phyloP scores from a whole-genome alignment of 1,284 basidiomycete species.

The Schizopora paradoxa region DNA sequence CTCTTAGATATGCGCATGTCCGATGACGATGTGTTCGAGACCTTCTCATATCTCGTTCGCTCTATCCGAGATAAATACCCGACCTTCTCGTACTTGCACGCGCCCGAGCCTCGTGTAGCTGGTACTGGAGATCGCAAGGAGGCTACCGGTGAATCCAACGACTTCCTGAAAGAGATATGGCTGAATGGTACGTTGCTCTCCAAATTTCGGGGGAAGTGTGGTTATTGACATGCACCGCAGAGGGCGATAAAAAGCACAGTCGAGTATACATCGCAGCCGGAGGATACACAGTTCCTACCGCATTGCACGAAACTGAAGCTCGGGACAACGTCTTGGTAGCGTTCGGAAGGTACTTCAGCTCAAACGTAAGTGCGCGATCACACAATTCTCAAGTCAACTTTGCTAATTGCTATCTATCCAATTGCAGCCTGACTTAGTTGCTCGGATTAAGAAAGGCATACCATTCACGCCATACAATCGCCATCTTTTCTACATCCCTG shows the following conservation, averaged over 20 bases:
- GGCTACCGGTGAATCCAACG: conserved; percentile 25
- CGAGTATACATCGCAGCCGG: conserved; percentile 36
- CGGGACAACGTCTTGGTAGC: conserved; percentile 37
- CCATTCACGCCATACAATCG: conserved; percentile 17
- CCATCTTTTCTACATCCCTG: conserved; percentile 13
- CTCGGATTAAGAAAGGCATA: conserved; percentile 15
- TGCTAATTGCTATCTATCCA: neutral
- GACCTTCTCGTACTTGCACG: conserved; percentile 52
- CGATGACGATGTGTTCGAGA: conserved; percentile 35
- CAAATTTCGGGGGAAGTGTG: no score
- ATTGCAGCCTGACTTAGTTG: conserved; percentile 18
- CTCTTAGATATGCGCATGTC: conserved; percentile 29
- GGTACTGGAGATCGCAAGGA: conserved; percentile 11
- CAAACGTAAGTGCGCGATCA: conserved; percentile 31
- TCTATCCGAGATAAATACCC: conserved; percentile 33
- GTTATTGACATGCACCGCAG: conserved; percentile 6
- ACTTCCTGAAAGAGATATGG: conserved; percentile 32
- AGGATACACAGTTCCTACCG: conserved; percentile 25
- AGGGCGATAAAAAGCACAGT: conserved; percentile 16
- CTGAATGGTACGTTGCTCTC: no score
- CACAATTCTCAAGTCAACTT: neutral
- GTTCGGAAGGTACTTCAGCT: conserved; percentile 46
- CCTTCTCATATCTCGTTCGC: conserved; percentile 35
- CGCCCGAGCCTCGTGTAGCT: conserved; percentile 35
- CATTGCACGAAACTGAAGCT: conserved; percentile 26